Base-by-base conservation (phyloP, 164 flowering plant genomes). In the Hamamelis virginiana region DNA sequence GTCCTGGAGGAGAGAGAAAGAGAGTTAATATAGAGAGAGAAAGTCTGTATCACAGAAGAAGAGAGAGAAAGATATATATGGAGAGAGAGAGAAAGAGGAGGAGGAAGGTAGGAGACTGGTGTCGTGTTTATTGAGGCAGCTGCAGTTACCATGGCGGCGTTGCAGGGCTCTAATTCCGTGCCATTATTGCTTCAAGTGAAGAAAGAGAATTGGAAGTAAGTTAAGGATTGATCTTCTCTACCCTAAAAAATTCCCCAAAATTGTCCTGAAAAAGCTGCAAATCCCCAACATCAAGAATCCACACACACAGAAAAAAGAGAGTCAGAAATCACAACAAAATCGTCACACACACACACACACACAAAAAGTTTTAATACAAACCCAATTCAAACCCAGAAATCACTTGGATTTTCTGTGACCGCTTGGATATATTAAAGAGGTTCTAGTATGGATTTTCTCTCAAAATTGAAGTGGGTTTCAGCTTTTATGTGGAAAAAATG, bases 121-220 rank as follows among this genome's bases (percentile, higher is more conserved):
- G 62, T 51, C 68, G 76, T 73, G 80, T 75, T 78, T 79, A 78
- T 73, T 77, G 74, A 78, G 76, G 80, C 75, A 68, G 63, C 50
- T 69, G 82, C 85, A 69, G 81, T 79, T 63, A 46, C 83, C 84
- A 85, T 85, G 90, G 90, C 92, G 90, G 92, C 90, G 87, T 85
- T 72, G 87, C 89, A 86, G 92, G 23, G 79, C 77, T 81, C 83
- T 78, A 80, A 82, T 85, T 86, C 92, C 77, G 74, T 81, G 80
- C 75, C 73, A 82, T 86, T 71, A 86, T 82, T 86, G 82, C 78
- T 67, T 38, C 57, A 68, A 68, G 61, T 62, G 21, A 60, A 45
- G 61, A 44, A 22, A 23, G 27, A 38, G 64, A 71, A 64, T 52
- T 59, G 62, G 56, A 66, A 50, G 41, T 51, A 21, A 50, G 47